Evolutionary conservation across 495 filamentous ascomycete genomes (phyloP), one percentile per base, ranked within the genome.

Genomic region (Endocarpon pusillum): DNA sequence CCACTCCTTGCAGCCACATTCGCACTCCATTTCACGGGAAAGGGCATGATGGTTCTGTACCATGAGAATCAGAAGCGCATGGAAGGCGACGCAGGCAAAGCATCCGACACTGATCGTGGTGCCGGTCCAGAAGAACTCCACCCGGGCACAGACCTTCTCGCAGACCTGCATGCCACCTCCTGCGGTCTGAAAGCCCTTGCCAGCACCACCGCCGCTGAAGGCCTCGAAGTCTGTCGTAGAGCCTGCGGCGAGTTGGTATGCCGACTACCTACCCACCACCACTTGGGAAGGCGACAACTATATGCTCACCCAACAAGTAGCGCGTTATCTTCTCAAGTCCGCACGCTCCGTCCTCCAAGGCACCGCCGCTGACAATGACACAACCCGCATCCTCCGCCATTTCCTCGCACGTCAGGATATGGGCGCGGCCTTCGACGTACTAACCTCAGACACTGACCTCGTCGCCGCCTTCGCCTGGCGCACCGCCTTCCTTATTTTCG

Each of bases 291-390:
- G 78, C 25, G 78, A 82, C 49, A 82, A 82, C 55, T 81, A 76
- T 46, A 80, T 82, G 72, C 56, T 82, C 30, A 75, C 73, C 21
- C 78, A 82, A 44, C 78, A 84, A 57, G 76, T 80, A n/a, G 71
- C 75, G 3, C 62, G 75, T 41, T 80, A 80, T 43, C 59, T 75
- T 23, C 56, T 75, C 32, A 75, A 75, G 55, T 67, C 70, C 29
- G 74, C 74, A 2, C 68, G 74, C 25, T 58, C 69, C 12, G 72
- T 78, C 2, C 53, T 78, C 8, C 54, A 63, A 16, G 69, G 69
- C 42, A 58, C 66, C 30, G 45, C 58, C 6, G 51, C 69, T 4
- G 51, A 52, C 22, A 75, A 74, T 42, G 70, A 74, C 49, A 73
- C 70, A 14, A 62, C 55, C 27, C 49, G 44, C 17, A 74, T 78